These are phyloP conservation scores for Medicago lupulina DNA, from an alignment of 306 rosid genomes.

Conservation along the genomic window DNA sequence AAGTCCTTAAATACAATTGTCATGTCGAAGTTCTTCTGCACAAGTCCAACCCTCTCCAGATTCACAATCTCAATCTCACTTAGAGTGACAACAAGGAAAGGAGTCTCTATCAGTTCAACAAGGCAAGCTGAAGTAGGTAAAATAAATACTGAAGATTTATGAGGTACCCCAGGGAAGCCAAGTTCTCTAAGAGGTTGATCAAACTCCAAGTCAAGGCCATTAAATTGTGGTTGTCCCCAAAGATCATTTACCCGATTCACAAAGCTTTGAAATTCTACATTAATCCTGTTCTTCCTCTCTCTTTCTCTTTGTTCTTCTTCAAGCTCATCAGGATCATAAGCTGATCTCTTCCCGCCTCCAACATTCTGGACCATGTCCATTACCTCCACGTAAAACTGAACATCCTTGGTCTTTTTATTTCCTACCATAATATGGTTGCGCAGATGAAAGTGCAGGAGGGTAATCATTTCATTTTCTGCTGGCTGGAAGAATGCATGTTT, in stretches of 20 bases:
- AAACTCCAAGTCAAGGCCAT: conserved; percentile 83
- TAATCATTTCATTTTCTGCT: conserved; percentile 98
- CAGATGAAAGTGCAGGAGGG: conserved; percentile 89
- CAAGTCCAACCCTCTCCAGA: conserved; percentile 96
- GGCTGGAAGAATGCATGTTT: conserved; percentile 97
- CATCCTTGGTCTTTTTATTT: conserved; percentile 94
- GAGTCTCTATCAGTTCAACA: conserved; percentile 90
- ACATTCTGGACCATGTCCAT: conserved; percentile 92
- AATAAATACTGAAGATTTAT: conserved; percentile 84
- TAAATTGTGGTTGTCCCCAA: conserved; percentile 92
- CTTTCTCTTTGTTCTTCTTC: conserved; percentile 99
- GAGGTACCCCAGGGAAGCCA: conserved; percentile 96
- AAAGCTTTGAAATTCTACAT: conserved; percentile 82
- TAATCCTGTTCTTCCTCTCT: conserved; percentile 87
- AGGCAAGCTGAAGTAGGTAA: conserved; percentile 90
- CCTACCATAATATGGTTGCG: conserved; percentile 97
- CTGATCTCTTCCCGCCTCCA: conserved; percentile 89
- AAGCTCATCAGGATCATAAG: conserved; percentile 95
- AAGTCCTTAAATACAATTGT: conserved; percentile 92
- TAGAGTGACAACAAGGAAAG: conserved; percentile 87
- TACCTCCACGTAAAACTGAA: conserved; percentile 89
- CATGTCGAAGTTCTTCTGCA: conserved; percentile 98
- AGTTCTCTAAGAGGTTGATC: conserved; percentile 98
- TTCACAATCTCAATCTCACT: conserved; percentile 95
- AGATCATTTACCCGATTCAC: conserved; percentile 91